phyloP scores from a whole-genome alignment of 768 basidiomycete genomes.

The Xerocomellus dryophilus region DNA sequence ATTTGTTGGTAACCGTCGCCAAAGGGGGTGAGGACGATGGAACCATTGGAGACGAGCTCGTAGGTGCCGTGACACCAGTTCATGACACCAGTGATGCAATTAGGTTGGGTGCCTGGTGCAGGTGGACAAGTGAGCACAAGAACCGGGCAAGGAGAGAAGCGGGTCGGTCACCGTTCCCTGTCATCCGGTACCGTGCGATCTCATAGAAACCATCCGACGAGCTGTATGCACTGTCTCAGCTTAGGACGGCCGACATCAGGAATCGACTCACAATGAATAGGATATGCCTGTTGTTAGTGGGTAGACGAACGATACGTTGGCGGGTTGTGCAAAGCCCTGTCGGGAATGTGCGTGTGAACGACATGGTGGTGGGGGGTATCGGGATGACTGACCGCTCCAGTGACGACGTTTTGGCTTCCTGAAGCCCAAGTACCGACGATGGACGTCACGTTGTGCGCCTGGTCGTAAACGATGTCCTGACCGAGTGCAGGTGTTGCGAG shows the following conservation, averaged over 20 bases:
- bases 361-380: not conserved
- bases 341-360: not conserved
- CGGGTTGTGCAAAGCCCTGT: conserved; percentile 83
- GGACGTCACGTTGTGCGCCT: conserved; percentile 61
- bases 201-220: conserved; percentile 79
- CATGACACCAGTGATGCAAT: conserved; percentile 86
- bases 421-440: conserved; percentile 86
- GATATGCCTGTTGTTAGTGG: conserved; percentile 84
- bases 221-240: conserved; percentile 37
- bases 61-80: conserved; percentile 89
- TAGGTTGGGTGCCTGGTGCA: conserved; percentile 69
- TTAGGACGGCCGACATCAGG: not conserved
- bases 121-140: not conserved
- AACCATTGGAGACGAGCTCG: conserved; percentile 67
- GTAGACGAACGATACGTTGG: conserved; percentile 78
- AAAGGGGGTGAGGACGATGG: conserved; percentile 69
- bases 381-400: conserved; percentile 69
- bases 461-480: conserved; percentile 42
- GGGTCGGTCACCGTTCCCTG: conserved; percentile 63
- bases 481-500: conserved; percentile 31
- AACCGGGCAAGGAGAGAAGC: not conserved
- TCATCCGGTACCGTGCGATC: conserved; percentile 86
- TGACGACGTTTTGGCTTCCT: conserved; percentile 69
- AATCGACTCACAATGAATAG: conserved; percentile 73
- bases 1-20: conserved; percentile 92